A percentile compares a stretch with the other conserved stretches of the same genome.
Conservation (phyloP, 441 rosid species). For the Rhodomyrtus psidioides region DNA sequence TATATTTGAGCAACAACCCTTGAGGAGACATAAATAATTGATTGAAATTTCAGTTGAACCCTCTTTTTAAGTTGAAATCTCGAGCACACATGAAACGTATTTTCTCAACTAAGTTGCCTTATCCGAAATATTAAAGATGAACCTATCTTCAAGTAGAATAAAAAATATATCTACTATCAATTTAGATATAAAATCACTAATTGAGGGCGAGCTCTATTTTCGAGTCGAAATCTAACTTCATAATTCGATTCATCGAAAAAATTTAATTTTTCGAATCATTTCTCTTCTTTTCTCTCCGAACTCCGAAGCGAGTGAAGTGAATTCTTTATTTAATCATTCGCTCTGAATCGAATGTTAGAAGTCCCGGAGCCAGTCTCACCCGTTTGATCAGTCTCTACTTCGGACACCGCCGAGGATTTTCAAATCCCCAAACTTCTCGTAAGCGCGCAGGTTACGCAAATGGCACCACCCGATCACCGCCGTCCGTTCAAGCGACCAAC, state of each 20-base stretch:
- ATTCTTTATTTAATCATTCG: background rate
- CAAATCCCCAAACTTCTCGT: background rate
- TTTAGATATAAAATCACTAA: accelerated
- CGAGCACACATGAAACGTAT: accelerated
- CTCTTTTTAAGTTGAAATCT: background rate
- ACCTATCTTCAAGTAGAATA: background rate
- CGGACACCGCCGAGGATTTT: background rate
- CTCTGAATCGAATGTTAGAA: background rate
- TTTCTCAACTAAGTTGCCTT: background rate
- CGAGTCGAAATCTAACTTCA: background rate
- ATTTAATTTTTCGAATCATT: background rate
- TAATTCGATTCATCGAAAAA: background rate
- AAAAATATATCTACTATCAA: background rate
- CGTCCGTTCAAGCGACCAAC: conserved; percentile 81
- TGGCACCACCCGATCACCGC: conserved; percentile 77
- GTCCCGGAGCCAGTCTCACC: background rate
- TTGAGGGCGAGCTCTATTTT: background rate
- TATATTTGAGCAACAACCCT: background rate
- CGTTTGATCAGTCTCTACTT: background rate
- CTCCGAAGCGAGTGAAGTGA: background rate
- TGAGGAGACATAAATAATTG: background rate
- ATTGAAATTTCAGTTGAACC: background rate
- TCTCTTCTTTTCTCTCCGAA: background rate
- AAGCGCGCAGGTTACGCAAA: conserved; percentile 1
- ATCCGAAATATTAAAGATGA: background rate